Percentiles rank a stretch among this genome's conserved stretches.
Conservation (phyloP, 1,139 yeast species). For the Nakaseomyces glabratus region DNA sequence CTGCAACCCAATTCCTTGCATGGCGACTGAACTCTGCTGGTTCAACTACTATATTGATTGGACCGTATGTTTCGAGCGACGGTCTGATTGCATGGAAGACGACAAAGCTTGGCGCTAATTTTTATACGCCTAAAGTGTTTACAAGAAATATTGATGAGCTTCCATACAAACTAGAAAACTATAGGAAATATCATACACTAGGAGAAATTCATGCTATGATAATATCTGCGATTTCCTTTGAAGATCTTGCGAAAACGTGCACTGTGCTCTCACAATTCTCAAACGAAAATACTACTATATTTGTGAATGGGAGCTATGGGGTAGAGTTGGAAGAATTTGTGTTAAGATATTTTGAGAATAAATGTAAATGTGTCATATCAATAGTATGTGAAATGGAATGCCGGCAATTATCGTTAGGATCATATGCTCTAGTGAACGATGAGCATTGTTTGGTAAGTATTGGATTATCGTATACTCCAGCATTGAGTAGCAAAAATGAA, state of each 20-base stretch:
- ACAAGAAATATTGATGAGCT: constrained; percentile 16
- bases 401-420: constrained; percentile 23
- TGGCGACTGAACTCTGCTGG: constrained; percentile 26
- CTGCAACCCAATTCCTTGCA: constrained; percentile 24
- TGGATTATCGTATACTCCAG: constrained; percentile 19
- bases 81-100: constrained; percentile 28
- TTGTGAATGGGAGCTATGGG: constrained; percentile 23
- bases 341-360: constrained; percentile 9
- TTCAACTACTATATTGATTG: constrained; percentile 20
- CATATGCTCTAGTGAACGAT: constrained; percentile 23
- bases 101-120: constrained; percentile 23
- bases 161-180: constrained; percentile 10
- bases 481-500: constrained; percentile 9
- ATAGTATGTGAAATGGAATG: constrained; percentile 23
- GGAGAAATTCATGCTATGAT: constrained; percentile 19
- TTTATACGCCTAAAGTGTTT: constrained; percentile 24
- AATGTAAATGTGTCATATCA: constrained; percentile 16
- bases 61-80: constrained; percentile 23
- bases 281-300: constrained; percentile 15
- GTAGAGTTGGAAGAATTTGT: constrained; percentile 20
- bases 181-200: constrained; percentile 9
- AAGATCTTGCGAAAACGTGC: constrained; percentile 14
- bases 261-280: constrained; percentile 14
- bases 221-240: constrained; percentile 20
- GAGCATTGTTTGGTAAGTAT: constrained; percentile 17